Evolutionary conservation across 192 early-diverging fungal species (phyloP).

Genomic region (Phycomyces blakesleeanus): DNA sequence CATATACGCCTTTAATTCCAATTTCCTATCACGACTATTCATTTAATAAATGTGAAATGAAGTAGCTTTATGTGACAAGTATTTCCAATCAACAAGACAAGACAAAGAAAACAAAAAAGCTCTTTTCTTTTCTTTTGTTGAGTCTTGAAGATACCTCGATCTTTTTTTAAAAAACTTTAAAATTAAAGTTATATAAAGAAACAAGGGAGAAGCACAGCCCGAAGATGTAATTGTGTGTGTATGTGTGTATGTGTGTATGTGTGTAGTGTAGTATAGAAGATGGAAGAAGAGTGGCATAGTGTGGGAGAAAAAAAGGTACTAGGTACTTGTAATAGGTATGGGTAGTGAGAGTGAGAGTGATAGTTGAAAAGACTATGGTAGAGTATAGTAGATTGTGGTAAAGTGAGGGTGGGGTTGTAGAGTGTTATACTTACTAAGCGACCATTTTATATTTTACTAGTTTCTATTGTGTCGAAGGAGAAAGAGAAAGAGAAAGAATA

Average conservation of each 20-base stretch:
- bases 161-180: no score
- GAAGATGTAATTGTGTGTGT: background rate
- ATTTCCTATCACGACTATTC: background rate
- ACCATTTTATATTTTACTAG: slow-evolving; percentile 21
- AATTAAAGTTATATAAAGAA: no score
- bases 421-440: slow-evolving; percentile 16
- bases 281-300: no score
- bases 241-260: no score
- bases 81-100: background rate
- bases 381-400: no score
- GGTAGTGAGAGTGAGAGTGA: no score
- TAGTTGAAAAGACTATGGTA: no score
- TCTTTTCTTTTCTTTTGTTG: background rate
- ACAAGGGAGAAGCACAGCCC: background rate
- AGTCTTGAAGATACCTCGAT: background rate
- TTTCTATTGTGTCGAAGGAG: slow-evolving; percentile 13
- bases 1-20: background rate
- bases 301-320: no score
- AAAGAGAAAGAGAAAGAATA: slow-evolving; percentile 11
- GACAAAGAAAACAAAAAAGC: background rate
- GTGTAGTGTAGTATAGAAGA: no score
- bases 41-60: no score
- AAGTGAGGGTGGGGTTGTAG: no score
- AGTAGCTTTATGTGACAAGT: background rate
- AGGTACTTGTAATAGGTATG: no score